Percentiles rank a stretch among this genome's conserved stretches.
Conservation (phyloP, 1,139 yeast species). For the Magnusiomyces tetraspermus region DNA sequence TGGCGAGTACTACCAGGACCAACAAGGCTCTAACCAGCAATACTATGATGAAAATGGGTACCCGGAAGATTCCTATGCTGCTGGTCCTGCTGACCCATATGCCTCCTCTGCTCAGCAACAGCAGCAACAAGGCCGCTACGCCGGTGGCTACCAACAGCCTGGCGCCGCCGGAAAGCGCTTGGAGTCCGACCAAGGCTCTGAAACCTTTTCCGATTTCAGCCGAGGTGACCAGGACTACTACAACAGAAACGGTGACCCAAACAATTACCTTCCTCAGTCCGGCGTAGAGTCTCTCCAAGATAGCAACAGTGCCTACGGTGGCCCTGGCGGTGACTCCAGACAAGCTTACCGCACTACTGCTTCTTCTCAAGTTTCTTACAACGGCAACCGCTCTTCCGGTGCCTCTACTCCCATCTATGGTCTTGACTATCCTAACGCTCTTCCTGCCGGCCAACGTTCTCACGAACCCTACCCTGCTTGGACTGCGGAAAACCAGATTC, state of each 20-base stretch:
- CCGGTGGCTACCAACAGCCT: constrained; percentile 18
- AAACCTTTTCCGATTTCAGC: constrained; percentile 38
- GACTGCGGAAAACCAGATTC: constrained; percentile 86
- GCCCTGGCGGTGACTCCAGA: constrained; percentile 14
- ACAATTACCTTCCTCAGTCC: constrained; percentile 25
- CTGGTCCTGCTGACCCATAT: constrained; percentile 28
- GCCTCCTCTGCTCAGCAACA: constrained; percentile 18
- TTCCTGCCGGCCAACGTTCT: constrained; percentile 35
- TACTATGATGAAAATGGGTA: constrained; percentile 30
- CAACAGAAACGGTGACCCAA: constrained; percentile 31
- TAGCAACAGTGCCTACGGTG: constrained; percentile 23
- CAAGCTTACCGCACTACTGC: constrained; percentile 22
- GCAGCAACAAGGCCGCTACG: constrained; percentile 9
- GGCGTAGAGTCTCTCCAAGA: constrained; percentile 26
- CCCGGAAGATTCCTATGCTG: constrained; percentile 29
- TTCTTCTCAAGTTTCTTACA: constrained; percentile 45
- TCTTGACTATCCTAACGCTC: constrained; percentile 57
- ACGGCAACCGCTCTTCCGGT: constrained; percentile 80
- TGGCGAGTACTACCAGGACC: constrained; percentile 26
- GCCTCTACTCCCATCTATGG: constrained; percentile 96
- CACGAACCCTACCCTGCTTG: constrained; percentile 93
- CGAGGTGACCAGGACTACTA: constrained; percentile 35
- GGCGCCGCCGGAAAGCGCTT: constrained; percentile 21
- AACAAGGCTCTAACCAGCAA: constrained; percentile 29
- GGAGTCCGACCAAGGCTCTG: constrained; percentile 34